A percentile compares a stretch with the other conserved stretches of the same genome.
Evolutionary conservation across 2,329 filamentous ascomycete species (phyloP).

Genomic region (Fusarium sacchari): DNA sequence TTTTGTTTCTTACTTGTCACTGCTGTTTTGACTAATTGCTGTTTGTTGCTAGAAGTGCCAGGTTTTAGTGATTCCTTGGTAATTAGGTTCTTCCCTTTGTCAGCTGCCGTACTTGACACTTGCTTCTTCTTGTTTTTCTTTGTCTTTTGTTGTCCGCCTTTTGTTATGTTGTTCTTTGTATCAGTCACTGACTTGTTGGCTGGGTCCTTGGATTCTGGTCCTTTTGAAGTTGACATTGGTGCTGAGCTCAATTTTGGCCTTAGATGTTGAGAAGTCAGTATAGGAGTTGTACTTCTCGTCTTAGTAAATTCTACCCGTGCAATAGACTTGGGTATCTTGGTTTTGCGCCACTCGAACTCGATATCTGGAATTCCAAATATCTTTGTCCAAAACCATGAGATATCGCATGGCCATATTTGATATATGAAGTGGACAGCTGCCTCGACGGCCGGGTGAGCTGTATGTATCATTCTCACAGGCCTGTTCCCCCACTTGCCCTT

Average conservation of each 20-base stretch:
- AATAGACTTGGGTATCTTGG: not conserved
- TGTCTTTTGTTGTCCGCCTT: not conserved
- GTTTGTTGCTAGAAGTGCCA: not conserved
- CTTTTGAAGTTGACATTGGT: not conserved
- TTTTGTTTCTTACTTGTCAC: too few species aligned
- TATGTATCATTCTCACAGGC: constrained; percentile 2
- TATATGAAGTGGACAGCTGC: not conserved
- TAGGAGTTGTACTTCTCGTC: not conserved
- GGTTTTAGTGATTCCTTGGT: not conserved
- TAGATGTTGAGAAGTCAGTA: not conserved
- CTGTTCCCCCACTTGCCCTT: constrained; percentile 10
- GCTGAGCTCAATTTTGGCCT: not conserved
- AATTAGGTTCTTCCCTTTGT: not conserved
- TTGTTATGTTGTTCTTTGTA: not conserved
- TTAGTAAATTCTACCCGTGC: not conserved
- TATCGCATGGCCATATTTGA: constrained; percentile 30
- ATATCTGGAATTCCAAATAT: not conserved
- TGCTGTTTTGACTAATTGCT: not conserved
- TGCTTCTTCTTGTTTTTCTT: not conserved
- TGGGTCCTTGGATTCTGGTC: not conserved
- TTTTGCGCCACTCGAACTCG: not conserved
- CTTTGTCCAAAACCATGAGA: not conserved
- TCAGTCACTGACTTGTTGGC: not conserved
- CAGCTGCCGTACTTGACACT: rapidly evolving
- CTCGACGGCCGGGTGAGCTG: constrained; percentile 1